These are phyloP conservation scores for Orbilia brochopaga DNA, from an alignment of 2,329 filamentous ascomycete genomes.

Conservation along the genomic window DNA sequence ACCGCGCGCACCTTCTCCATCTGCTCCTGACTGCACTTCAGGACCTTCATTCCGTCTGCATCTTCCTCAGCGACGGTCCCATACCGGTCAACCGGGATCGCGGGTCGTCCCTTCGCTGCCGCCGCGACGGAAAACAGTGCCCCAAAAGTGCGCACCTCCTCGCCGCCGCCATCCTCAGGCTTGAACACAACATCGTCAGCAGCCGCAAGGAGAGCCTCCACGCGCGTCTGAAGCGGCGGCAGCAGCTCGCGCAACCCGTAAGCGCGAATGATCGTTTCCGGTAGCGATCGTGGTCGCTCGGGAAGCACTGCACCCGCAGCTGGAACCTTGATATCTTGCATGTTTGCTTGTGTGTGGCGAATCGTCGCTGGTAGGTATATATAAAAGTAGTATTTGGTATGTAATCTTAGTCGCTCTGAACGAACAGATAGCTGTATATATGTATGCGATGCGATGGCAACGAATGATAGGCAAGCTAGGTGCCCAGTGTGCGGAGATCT, in stretches of 20 bases:
- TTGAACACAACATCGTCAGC: neutral
- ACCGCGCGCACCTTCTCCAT: constrained; percentile 30
- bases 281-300: neutral
- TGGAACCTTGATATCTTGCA: neutral
- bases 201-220: neutral
- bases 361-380: too few relatives aligned
- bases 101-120: constrained; percentile 25
- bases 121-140: constrained; percentile 37
- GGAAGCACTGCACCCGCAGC: neutral
- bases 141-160: neutral
- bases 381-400: too few relatives aligned
- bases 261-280: constrained; percentile 26
- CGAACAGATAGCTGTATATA: too few relatives aligned
- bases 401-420: too few relatives aligned
- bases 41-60: neutral
- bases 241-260: constrained; percentile 27
- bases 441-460: too few relatives aligned
- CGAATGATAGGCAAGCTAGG: too few relatives aligned
- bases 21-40: constrained; percentile 24
- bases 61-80: constrained; percentile 4
- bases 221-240: constrained; percentile 1
- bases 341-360: too few relatives aligned
- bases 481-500: too few relatives aligned
- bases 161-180: constrained; percentile 13
- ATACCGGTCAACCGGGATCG: constrained; percentile 23